Evolutionary conservation across 345 rosid species (phyloP), one percentile per base, ranked within the genome.

Genomic region (Hevea brasiliensis): DNA sequence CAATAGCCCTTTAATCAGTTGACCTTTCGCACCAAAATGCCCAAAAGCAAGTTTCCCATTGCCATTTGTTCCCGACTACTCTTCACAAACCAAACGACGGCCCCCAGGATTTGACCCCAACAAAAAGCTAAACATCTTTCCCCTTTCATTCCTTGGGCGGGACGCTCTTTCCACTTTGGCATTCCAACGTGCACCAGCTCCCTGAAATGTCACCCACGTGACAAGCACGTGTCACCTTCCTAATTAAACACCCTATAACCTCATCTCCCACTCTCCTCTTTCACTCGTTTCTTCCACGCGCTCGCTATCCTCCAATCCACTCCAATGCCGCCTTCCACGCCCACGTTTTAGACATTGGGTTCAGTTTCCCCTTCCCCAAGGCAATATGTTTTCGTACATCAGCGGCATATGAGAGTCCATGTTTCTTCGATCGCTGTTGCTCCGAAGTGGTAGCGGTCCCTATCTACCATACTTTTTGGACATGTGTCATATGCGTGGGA

Each of bases 151-250:
- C 44, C 41, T 67, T 67, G 57, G 18, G 61, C 61, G 26, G 59
- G 12, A 1, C 29, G 7, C 32, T 20, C 45, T 67, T 67, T 67
- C 71, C 48, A 51, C 60, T 48, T 66, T 7, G 18, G 24, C 58
- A 20, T 51, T 67, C 72, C 67, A 64, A 64, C 67, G 67, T 64
- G 51, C 68, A 1, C 45, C 15, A 20, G 44, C 23, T n/a, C 11
- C 23, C 48, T 37, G 55, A 50, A 50, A 50, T 50, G 11, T 32
- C 27, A 7, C 48, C 67, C 8, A 41, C 47, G 26, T 29, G 12
- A 4, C 51, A n/a, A 20, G 20, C 67, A 64, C 68, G 51, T 42
- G 51, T 44, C 2, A 24, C 61, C 24, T 32, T 57, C 29, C 6
- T 12, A 40, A 45, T 29, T 47, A 13, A 9, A 7, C 67, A 23